Base-by-base conservation (phyloP, 139 green algal genomes). In the Micractinium sp. region DNA sequence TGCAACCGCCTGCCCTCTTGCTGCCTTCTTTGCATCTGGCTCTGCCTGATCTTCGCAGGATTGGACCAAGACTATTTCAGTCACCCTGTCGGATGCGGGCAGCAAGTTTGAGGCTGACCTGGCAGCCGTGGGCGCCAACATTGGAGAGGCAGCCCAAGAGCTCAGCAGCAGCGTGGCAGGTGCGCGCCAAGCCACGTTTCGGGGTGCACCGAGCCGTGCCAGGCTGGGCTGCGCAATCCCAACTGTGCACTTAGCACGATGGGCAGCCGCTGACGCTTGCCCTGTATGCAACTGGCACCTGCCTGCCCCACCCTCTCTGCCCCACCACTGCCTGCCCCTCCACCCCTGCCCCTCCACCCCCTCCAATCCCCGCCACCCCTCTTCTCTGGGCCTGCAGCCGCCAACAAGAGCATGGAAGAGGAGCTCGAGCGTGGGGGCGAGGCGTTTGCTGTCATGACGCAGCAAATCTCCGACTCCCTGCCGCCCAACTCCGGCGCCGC, bases 401-500 rank as follows among this genome's bases (percentile, higher is more conserved):
- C 82, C 82, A 87, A 87, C 36, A 69, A 60, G 36, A 12, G 7
- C 35, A 35, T 69, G 25, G 25, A 66, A 22, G 23, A 39, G 27
- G 63, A 87, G 63, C 25, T 61, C 63, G 82, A 87, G 82, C 63
- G 60, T 66, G 82, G 63, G 22, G 82, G 31, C 33, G 23, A 79
- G 82, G 67, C 67, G 22, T 86, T 60, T 60, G n/a, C 16, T 29
- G 47, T 12, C 31, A n/a, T 86, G 81, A 33, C 61, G n/a, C 81
- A 56, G n/a, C 56, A 86, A 60, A 23, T 86, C 2, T 53, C 81
- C 15, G 56, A 47, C 14, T 38, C 81, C 4, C 9, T 86, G 80
- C 47, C 71, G 27, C 80, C 80, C 71, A 81, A 13, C 33, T 15
- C 35, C 75, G 75, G 18, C 29, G 75, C 75, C 33, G 75, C 71